phyloP scores from a whole-genome alignment of 495 filamentous ascomycete genomes.

The Xeromyces bisporus region DNA sequence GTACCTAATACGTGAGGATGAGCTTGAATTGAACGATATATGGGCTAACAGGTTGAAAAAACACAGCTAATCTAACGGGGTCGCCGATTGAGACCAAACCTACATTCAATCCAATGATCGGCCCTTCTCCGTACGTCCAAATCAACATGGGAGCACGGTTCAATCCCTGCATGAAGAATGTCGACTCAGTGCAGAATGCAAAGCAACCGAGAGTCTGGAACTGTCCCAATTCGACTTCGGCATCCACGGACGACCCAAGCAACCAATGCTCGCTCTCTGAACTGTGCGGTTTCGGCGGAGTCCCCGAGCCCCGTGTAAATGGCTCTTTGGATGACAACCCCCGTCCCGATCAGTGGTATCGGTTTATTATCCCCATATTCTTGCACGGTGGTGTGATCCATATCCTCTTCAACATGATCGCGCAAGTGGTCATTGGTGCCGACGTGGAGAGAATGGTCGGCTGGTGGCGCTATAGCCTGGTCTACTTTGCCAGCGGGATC shows the following conservation, averaged over 20 bases:
- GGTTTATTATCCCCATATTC: slow-evolving; percentile 93
- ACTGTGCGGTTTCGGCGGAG: slow-evolving; percentile 65
- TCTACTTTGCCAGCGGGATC: slow-evolving; percentile 82
- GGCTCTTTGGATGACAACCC: slow-evolving; percentile 27
- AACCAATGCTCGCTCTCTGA: slow-evolving; percentile 54
- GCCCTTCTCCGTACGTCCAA: slow-evolving; percentile 71
- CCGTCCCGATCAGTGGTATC: slow-evolving; percentile 82
- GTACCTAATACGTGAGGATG: too few relatives aligned
- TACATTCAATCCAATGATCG: slow-evolving; percentile 89
- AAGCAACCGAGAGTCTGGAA: slow-evolving; percentile 40
- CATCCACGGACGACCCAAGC: slow-evolving; percentile 19
- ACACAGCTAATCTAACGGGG: slow-evolving; percentile 24
- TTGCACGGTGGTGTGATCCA: slow-evolving; percentile 85
- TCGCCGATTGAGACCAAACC: slow-evolving; percentile 76
- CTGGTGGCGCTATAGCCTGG: slow-evolving; percentile 63
- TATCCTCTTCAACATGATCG: slow-evolving; percentile 84
- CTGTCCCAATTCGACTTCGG: slow-evolving; percentile 59
- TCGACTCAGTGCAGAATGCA: slow-evolving; percentile 43
- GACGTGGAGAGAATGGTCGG: slow-evolving; percentile 89
- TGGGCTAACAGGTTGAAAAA: too few relatives aligned
- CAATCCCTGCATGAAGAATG: slow-evolving; percentile 84
- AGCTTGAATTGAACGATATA: too few relatives aligned
- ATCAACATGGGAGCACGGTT: slow-evolving; percentile 95
- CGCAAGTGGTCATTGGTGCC: slow-evolving; percentile 70
- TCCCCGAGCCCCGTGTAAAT: slow-evolving; percentile 37